A percentile compares a stretch with the other conserved stretches of the same genome.
Evolutionary conservation across 495 filamentous ascomycete species (phyloP).

Genomic region (Penicillium paradoxum): DNA sequence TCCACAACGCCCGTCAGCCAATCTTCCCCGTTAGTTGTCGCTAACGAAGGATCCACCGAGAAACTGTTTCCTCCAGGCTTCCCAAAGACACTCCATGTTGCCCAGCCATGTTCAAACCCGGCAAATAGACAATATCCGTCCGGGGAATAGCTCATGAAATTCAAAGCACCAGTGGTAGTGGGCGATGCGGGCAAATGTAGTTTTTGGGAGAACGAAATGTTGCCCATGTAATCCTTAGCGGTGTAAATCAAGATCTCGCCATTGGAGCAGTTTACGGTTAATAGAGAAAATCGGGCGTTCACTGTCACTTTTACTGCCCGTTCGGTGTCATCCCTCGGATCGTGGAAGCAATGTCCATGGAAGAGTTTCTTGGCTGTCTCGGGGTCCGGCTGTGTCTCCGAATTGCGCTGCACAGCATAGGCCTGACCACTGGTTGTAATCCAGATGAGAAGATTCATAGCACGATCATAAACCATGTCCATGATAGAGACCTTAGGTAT

Average conservation of each 20-base stretch:
- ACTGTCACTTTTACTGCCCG: conserved; percentile 71
- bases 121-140: conserved; percentile 96
- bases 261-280: conserved; percentile 79
- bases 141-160: conserved; percentile 79
- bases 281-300: conserved; percentile 88
- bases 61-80: conserved; percentile 83
- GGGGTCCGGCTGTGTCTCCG: conserved; percentile 24
- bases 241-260: conserved; percentile 82
- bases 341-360: conserved; percentile 86
- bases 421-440: conserved; percentile 84
- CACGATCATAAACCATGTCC: conserved; percentile 93
- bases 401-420: conserved; percentile 82
- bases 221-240: conserved; percentile 87
- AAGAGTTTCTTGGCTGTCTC: conserved; percentile 63
- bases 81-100: conserved; percentile 94
- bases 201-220: conserved; percentile 83
- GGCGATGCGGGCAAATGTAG: conserved; percentile 61
- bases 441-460: conserved; percentile 96
- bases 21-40: conserved; percentile 62
- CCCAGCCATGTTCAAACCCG: conserved; percentile 91
- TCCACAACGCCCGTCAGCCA: conserved; percentile 74
- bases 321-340: conserved; percentile 53
- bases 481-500: conserved; percentile 64
- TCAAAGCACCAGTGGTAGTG: conserved; percentile 61
- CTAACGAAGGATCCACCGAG: conserved; percentile 56